These are phyloP conservation scores for Fusarium brevicatenulatum DNA, from an alignment of 2,329 filamentous ascomycete species.

Conservation along the genomic window DNA sequence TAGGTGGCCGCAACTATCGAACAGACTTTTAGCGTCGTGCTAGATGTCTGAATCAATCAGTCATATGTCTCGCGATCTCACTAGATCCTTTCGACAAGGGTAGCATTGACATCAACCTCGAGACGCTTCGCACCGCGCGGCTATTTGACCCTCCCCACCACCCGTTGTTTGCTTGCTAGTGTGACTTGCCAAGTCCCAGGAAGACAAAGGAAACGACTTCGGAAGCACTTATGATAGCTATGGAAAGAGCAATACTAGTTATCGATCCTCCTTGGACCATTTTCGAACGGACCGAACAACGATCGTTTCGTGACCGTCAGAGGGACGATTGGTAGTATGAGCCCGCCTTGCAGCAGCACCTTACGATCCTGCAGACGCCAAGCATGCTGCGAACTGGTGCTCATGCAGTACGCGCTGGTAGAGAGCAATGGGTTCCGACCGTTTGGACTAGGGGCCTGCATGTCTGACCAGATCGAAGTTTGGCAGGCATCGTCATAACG, in stretches of 20 bases:
- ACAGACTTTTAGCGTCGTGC: constrained; percentile 9
- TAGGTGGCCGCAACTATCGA: constrained; percentile 1
- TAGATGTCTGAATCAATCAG: constrained; percentile 22
- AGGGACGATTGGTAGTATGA: neutral
- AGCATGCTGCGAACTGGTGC: constrained; percentile 7
- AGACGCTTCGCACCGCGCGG: constrained; percentile 34
- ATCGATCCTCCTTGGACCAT: neutral
- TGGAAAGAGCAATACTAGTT: neutral
- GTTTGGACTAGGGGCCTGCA: neutral
- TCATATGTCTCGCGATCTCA: constrained; percentile 17
- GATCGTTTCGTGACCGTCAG: neutral
- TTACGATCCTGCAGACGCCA: constrained; percentile 5
- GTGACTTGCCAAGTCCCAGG: constrained; percentile 10
- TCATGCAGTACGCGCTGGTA: neutral
- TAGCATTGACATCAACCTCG: constrained; percentile 10
- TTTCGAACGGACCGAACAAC: neutral
- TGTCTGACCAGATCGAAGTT: constrained; percentile 17
- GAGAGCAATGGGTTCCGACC: neutral
- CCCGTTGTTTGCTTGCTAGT: constrained; percentile 19
- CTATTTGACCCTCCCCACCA: constrained; percentile 13
- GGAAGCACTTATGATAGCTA: neutral
- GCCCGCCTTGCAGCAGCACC: neutral
- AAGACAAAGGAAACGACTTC: constrained; percentile 22
- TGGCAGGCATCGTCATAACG: neutral
- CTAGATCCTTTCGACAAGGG: neutral